Base-by-base conservation (phyloP, 2,329 filamentous ascomycete genomes). In the Ascochyta viciae-villosae region DNA sequence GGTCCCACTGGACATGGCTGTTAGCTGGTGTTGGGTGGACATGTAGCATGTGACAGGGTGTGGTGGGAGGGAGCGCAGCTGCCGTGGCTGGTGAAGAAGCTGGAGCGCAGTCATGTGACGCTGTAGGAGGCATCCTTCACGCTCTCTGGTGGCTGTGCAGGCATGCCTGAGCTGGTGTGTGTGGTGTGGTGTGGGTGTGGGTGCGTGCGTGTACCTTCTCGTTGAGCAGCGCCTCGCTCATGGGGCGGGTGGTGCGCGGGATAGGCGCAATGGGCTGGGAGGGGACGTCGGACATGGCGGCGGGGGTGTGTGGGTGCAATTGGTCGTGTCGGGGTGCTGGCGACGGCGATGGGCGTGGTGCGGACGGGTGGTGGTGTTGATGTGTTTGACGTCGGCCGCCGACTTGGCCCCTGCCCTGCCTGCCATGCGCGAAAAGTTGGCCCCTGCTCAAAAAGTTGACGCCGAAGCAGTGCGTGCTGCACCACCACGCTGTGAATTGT, bases 151-250 rank as follows among this genome's bases (percentile, higher is more conserved):
- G 16, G 35, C 31, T 48, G 43, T 12, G 35, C n/a, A n/a, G n/a
- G 39, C 44, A 3, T 40, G 19, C 3, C n/a, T 40, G 19, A 26
- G 41, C 38, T 31, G 29, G 29, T 13, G 29, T 31, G 29, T 4
- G 29, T 19, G 19, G 19, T 19, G 16, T 16, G 16, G 24, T 26
- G 24, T 26, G 24, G 24, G 24, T 26, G 24, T 16, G 16, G 16
- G 16, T 31, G 29, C 29, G 6, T 13, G 29, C 10, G 33, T 50
- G 67, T 87, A 97, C 95, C 92, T 99, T 99, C 82, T 99, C 95
- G 81, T 98, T 98, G 75, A 99, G 87, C 73, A 99, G 87, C 74
- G 94, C 91, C 84, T 99, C 95, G 84, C 94, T 98, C 81, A 97
- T 90, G 63, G 95, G 94, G 79, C 86, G 85, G 75, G 80, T 85